phyloP scores from a whole-genome alignment of 2,329 filamentous ascomycete genomes.

The Pseudofabraea citricarpa region DNA sequence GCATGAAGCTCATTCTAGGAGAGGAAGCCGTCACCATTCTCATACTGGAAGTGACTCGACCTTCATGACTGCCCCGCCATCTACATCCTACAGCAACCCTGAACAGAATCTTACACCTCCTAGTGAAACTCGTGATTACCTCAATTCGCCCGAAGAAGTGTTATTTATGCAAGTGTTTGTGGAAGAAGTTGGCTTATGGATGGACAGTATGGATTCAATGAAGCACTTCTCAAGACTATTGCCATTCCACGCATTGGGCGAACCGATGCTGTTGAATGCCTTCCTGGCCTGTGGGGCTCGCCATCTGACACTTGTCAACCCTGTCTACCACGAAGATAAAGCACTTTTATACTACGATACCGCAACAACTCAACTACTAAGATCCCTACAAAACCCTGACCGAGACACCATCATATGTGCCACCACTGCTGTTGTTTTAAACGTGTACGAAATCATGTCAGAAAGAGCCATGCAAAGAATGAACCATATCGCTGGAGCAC shows the following conservation, averaged over 20 bases:
- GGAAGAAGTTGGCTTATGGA: conserved; percentile 86
- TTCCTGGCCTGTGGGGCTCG: conserved; percentile 84
- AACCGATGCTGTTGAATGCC: conserved; percentile 85
- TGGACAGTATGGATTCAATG: conserved; percentile 82
- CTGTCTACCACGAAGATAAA: conserved; percentile 69
- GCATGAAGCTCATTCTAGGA: conserved; percentile 23
- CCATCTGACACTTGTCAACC: conserved; percentile 68
- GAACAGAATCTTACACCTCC: conserved; percentile 31
- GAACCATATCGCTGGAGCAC: conserved; percentile 82
- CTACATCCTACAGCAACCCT: conserved; percentile 29
- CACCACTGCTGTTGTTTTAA: conserved; percentile 80
- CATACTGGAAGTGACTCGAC: conserved; percentile 25
- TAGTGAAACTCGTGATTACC: conserved; percentile 51
- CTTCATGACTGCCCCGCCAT: conserved; percentile 33
- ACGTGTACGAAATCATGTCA: conserved; percentile 91
- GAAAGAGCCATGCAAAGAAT: conserved; percentile 74
- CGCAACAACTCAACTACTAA: conserved; percentile 72
- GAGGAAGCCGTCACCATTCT: conserved; percentile 25
- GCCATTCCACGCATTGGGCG: conserved; percentile 76
- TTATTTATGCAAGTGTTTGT: conserved; percentile 91
- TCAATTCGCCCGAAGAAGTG: conserved; percentile 73
- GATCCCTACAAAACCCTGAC: conserved; percentile 76
- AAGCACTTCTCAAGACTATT: conserved; percentile 83
- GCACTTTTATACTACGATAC: conserved; percentile 81
- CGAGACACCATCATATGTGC: conserved; percentile 81